Evolutionary conservation across 2,329 filamentous ascomycete genomes (phyloP).

Genomic region (Colletotrichum spinosum): DNA sequence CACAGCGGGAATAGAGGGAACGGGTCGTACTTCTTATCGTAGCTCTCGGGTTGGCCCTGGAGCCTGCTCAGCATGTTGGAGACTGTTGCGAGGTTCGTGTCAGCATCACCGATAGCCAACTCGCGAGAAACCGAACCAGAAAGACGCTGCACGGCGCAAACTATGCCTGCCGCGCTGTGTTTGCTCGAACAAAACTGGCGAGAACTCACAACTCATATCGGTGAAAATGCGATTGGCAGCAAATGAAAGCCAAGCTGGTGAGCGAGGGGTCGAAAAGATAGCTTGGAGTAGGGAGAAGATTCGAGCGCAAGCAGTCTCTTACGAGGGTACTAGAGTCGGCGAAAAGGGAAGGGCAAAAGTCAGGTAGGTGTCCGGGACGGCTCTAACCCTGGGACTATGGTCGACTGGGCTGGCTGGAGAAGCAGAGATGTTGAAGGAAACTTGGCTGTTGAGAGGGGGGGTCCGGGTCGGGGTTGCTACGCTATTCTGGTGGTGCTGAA

Average conservation of each 20-base stretch:
- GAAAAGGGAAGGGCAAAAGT: constrained; percentile 23
- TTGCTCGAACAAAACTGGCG: not conserved
- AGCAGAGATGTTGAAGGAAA: constrained; percentile 36
- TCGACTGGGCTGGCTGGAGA: constrained; percentile 11
- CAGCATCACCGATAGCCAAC: constrained; percentile 37
- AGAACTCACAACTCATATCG: constrained; percentile 55
- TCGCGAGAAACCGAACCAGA: not conserved
- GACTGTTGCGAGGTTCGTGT: constrained; percentile 64
- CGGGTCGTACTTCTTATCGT: constrained; percentile 89
- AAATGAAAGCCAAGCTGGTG: not conserved
- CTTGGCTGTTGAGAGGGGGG: constrained; percentile 30
- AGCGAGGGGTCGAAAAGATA: constrained; percentile 17
- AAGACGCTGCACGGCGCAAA: too few species aligned
- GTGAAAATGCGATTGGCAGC: constrained; percentile 1
- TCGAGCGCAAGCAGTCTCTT: constrained; percentile 24
- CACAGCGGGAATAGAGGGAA: constrained; percentile 33
- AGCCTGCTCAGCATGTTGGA: constrained; percentile 94
- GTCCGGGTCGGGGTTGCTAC: constrained; percentile 20
- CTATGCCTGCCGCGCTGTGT: not conserved
- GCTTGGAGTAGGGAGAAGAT: constrained; percentile 21
- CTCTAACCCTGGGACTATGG: constrained; percentile 22
- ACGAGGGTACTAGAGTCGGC: constrained; percentile 18
- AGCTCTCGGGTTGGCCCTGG: constrained; percentile 95
- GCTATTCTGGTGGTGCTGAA: constrained; percentile 8
- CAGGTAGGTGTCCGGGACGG: constrained; percentile 26